phyloP scores from a whole-genome alignment of 495 filamentous ascomycete genomes.

The Neurospora tetrasperma region DNA sequence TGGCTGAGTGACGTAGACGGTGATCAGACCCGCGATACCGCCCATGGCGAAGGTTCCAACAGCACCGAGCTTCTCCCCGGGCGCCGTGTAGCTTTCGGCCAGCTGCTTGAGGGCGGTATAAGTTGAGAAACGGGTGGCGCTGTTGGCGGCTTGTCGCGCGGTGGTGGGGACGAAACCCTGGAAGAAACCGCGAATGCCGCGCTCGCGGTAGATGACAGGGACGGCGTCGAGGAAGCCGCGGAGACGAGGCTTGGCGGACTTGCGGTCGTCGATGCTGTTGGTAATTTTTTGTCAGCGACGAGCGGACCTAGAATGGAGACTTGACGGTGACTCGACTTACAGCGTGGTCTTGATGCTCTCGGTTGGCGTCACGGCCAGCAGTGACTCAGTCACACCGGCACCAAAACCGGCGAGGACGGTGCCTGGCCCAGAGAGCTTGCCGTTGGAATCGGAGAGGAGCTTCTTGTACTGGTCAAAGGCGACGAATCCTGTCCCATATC shows the following conservation, averaged over 20 bases:
- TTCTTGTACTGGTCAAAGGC: slow-evolving; percentile 90
- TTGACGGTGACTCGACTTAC: slow-evolving; percentile 36
- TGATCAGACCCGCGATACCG: slow-evolving; percentile 81
- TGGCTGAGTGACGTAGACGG: slow-evolving; percentile 85
- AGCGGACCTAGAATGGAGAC: too few species aligned
- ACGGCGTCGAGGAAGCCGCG: slow-evolving; percentile 87
- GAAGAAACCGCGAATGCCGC: slow-evolving; percentile 86
- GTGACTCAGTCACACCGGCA: slow-evolving; percentile 85
- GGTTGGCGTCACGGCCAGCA: slow-evolving; percentile 91
- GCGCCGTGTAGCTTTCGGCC: slow-evolving; percentile 83
- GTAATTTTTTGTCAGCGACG: not conserved
- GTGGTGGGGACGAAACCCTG: slow-evolving; percentile 95
- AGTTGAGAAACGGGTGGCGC: slow-evolving; percentile 67
- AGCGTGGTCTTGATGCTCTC: slow-evolving; percentile 96
- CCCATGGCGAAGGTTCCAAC: slow-evolving; percentile 85
- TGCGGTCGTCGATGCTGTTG: slow-evolving; percentile 83
- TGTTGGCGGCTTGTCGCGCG: slow-evolving; percentile 88
- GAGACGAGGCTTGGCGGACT: slow-evolving; percentile 76
- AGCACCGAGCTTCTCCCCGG: slow-evolving; percentile 90
- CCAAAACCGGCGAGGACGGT: slow-evolving; percentile 93
- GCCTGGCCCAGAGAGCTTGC: slow-evolving; percentile 79
- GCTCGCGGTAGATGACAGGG: slow-evolving; percentile 73
- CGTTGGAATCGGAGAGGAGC: slow-evolving; percentile 70
- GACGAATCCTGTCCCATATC: slow-evolving; percentile 59
- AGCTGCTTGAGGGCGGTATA: slow-evolving; percentile 87